A percentile compares a stretch with the other conserved stretches of the same genome.
phyloP scores from a whole-genome alignment of 257 asterid genomes.

The Pogostemon cablin region DNA sequence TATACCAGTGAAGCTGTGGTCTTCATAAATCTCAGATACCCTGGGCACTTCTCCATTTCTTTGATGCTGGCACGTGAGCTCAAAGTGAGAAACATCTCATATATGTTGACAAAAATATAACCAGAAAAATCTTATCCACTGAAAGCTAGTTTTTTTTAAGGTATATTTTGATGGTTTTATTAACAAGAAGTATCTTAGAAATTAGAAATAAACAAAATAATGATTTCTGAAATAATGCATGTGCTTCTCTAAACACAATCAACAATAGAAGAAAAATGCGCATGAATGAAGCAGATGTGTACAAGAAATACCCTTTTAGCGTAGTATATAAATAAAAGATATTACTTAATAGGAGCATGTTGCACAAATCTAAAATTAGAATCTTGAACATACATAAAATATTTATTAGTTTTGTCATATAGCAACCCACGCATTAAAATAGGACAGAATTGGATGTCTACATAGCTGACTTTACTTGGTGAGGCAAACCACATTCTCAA shows the following conservation, averaged over 20 bases:
- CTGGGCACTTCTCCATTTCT: slow-evolving; percentile 68
- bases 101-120: slow-evolving; percentile 16
- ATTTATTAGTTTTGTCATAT: too few relatives aligned
- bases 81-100: slow-evolving; percentile 30
- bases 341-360: slow-evolving; percentile 12
- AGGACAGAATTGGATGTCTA: too few relatives aligned
- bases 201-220: not conserved
- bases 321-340: not conserved
- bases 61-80: slow-evolving; percentile 65
- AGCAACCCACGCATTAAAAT: too few relatives aligned
- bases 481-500: too few relatives aligned
- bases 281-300: slow-evolving; percentile 9
- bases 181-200: not conserved
- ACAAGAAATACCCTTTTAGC: slow-evolving; percentile 6
- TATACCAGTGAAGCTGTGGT: too few relatives aligned
- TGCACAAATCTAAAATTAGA: too few relatives aligned
- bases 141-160: slow-evolving; percentile 20
- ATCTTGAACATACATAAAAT: too few relatives aligned
- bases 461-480: too few relatives aligned
- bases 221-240: slow-evolving; percentile 14
- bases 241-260: slow-evolving; percentile 15
- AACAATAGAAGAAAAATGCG: slow-evolving; percentile 8
- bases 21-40: slow-evolving; percentile 34
- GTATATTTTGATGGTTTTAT: slow-evolving; percentile 19
- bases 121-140: slow-evolving; percentile 2